These are phyloP conservation scores for Ilex aquifolium DNA, from an alignment of 257 asterid species.

Conservation along the genomic window DNA sequence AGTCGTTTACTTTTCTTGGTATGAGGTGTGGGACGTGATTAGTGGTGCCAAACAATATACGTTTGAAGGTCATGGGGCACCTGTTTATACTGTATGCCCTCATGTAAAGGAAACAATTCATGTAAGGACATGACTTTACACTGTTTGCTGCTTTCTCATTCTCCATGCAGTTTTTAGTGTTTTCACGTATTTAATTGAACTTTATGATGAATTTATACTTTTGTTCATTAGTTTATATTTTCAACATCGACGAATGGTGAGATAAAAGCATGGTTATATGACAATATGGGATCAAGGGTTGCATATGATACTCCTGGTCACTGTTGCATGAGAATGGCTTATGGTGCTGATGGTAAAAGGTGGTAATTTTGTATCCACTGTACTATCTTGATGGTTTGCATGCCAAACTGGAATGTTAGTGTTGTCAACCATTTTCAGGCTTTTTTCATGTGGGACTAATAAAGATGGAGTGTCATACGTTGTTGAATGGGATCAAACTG, in stretches of 20 bases:
- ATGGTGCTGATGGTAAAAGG: constrained; percentile 54
- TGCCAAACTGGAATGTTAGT: constrained; percentile 21
- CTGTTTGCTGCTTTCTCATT: neutral
- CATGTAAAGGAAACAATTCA: constrained; percentile 36
- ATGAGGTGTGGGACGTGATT: constrained; percentile 60
- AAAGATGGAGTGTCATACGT: constrained; percentile 47
- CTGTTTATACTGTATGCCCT: constrained; percentile 71
- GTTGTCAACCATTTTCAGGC: constrained; percentile 26
- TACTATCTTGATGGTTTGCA: neutral
- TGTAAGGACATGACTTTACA: constrained; percentile 24
- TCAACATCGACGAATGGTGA: constrained; percentile 64
- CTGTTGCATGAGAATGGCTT: constrained; percentile 57
- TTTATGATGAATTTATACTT: neutral
- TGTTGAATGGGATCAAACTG: constrained; percentile 58
- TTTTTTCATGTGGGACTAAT: constrained; percentile 72
- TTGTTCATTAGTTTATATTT: constrained; percentile 41
- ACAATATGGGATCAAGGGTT: constrained; percentile 34
- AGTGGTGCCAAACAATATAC: constrained; percentile 54
- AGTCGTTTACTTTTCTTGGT: constrained; percentile 7
- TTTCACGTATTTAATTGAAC: neutral
- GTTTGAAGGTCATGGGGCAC: constrained; percentile 58
- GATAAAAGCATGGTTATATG: constrained; percentile 67
- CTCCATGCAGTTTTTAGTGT: constrained; percentile 5
- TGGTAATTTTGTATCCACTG: constrained; percentile 15
- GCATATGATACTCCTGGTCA: constrained; percentile 45